These are phyloP conservation scores for Wickerhamiella sorbophila DNA, from an alignment of 805 yeast genomes.

Conservation along the genomic window DNA sequence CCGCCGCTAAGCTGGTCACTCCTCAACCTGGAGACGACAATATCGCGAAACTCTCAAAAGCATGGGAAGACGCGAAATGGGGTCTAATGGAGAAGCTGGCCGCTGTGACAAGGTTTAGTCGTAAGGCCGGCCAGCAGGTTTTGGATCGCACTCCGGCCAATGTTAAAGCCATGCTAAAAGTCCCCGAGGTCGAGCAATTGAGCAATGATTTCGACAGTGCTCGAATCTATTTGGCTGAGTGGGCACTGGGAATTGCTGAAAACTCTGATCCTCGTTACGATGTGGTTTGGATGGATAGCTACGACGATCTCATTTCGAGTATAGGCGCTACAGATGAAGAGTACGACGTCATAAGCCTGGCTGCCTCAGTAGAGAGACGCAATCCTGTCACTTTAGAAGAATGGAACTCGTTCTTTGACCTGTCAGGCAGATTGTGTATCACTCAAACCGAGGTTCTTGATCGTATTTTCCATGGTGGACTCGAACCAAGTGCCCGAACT, in stretches of 20 bases:
- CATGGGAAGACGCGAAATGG: slow-evolving; percentile 69
- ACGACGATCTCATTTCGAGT: slow-evolving; percentile 19
- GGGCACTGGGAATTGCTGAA: slow-evolving; percentile 91
- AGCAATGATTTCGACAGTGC: slow-evolving; percentile 92
- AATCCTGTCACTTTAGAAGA: slow-evolving; percentile 54
- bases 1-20: slow-evolving; percentile 21
- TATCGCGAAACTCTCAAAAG: slow-evolving; percentile 29
- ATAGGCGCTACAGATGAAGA: slow-evolving; percentile 19
- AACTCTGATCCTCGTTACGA: slow-evolving; percentile 43
- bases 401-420: slow-evolving; percentile 79
- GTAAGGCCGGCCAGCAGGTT: slow-evolving; percentile 48
- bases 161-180: slow-evolving; percentile 43
- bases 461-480: slow-evolving; percentile 82
- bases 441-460: slow-evolving; percentile 71
- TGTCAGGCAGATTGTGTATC: slow-evolving; percentile 53
- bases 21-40: slow-evolving; percentile 20
- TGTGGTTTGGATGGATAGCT: slow-evolving; percentile 27
- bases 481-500: slow-evolving; percentile 42
- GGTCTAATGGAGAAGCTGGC: slow-evolving; percentile 73
- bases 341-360: slow-evolving; percentile 31
- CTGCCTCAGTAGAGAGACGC: slow-evolving; percentile 47
- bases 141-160: slow-evolving; percentile 43
- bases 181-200: slow-evolving; percentile 67
- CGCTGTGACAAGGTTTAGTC: slow-evolving; percentile 48
- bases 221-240: slow-evolving; percentile 78